A percentile compares a stretch with the other conserved stretches of the same genome.
phyloP scores from a whole-genome alignment of 176 grass and related monocot species.

The maize (Zea mays) region Zm-B73-REFERENCE-NAM-5.0 NC_050098.1:127624501-127625000 shows the following conservation, averaged over 20 bases:
- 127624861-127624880: no score
- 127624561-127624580: conserved; percentile 67
- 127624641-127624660: conserved; percentile 75
- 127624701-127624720: conserved; percentile 57
- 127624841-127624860: no score
- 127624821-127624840: conserved; percentile 28
- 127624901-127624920: no score
- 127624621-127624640: conserved; percentile 86
- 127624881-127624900: no score
- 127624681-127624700: conserved; percentile 46
- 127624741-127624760: conserved; percentile 65
- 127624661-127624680: conserved; percentile 42
- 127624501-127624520: conserved; percentile 71
- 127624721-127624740: conserved; percentile 69
- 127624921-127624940: no score
- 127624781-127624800: conserved; percentile 76
- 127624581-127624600: conserved; percentile 73
- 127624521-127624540: conserved; percentile 84
- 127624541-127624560: conserved; percentile 82
- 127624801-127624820: conserved; percentile 71
- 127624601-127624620: conserved; percentile 63
- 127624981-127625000: no score
- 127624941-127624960: no score
- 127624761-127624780: conserved; percentile 78
- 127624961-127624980: no score